Evolutionary conservation across 352 stramenopile genomes (phyloP).

Genomic region (Pythium aristosporum): DNA sequence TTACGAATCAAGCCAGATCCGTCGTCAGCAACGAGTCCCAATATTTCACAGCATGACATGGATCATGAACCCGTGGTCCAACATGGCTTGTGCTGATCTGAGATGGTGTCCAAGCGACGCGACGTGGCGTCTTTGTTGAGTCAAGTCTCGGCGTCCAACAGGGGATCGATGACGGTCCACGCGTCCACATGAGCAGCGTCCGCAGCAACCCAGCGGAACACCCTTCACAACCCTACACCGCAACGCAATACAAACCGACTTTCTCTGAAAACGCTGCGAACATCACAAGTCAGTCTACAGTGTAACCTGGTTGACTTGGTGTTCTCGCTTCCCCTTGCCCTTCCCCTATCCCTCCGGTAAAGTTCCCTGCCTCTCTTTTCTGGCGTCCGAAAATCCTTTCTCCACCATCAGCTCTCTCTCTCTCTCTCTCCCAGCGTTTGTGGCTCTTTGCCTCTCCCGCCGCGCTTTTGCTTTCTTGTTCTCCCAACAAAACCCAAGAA

Average conservation of each 20-base stretch:
- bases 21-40: no score
- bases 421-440: slow-evolving; percentile 9
- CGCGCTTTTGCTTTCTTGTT: neutral
- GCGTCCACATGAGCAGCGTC: no score
- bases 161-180: no score
- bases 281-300: neutral
- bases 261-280: slow-evolving; percentile 4
- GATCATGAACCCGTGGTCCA: no score
- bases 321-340: slow-evolving; percentile 6
- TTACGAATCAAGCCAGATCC: no score
- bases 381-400: neutral
- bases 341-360: slow-evolving; percentile 15
- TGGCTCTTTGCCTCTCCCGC: slow-evolving; percentile 7
- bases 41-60: no score
- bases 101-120: no score
- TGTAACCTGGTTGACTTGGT: neutral
- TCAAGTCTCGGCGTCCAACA: no score
- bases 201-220: neutral
- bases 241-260: slow-evolving; percentile 13
- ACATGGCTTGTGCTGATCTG: no score
- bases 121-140: no score
- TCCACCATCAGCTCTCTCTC: slow-evolving; percentile 11
- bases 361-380: neutral
- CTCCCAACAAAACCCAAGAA: neutral
- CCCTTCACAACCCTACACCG: neutral